Evolutionary conservation across 2,329 filamentous ascomycete genomes (phyloP).

Genomic region (Trichoderma semiorbis): DNA sequence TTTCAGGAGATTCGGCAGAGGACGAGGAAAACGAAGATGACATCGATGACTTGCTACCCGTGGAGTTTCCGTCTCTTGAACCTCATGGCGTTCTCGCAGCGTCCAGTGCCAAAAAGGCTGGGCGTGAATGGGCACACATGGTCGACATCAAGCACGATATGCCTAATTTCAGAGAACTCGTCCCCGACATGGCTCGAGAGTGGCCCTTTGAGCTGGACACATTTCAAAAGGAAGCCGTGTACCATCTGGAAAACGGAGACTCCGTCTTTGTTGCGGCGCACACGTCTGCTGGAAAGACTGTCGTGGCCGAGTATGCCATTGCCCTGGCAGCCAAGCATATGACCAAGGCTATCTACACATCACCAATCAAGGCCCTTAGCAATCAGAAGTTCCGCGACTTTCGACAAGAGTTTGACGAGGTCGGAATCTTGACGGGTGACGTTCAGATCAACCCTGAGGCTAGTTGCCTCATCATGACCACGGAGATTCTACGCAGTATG

Average conservation of each 20-base stretch:
- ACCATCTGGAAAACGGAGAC: conserved; percentile 93
- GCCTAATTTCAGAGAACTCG: conserved; percentile 87
- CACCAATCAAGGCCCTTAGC: conserved; percentile 95
- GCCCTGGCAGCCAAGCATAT: conserved; percentile 95
- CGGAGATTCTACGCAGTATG: conserved; percentile 97
- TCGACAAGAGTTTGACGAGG: conserved; percentile 83
- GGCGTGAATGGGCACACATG: conserved; percentile 96
- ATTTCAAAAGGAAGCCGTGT: conserved; percentile 98
- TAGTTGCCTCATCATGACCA: conserved; percentile 98
- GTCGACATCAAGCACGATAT: conserved; percentile 93
- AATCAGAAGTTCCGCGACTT: conserved; percentile 99
- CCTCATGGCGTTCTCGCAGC: conserved; percentile 74
- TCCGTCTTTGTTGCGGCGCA: conserved; percentile 98
- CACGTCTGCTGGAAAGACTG: conserved; percentile 96
- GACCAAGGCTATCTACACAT: conserved; percentile 99
- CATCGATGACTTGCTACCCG: conserved; percentile 82
- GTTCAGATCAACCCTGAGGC: conserved; percentile 97
- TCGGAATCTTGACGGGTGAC: conserved; percentile 94
- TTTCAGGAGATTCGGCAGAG: conserved; percentile 27
- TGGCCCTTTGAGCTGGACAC: conserved; percentile 98
- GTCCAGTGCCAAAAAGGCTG: conserved; percentile 68
- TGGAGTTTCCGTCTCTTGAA: conserved; percentile 89
- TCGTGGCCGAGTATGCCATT: conserved; percentile 97
- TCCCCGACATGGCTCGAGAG: conserved; percentile 92
- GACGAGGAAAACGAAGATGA: conserved; percentile 53